These are phyloP conservation scores for Massarina eburnea DNA, from an alignment of 2,329 filamentous ascomycete genomes.

Conservation along the genomic window DNA sequence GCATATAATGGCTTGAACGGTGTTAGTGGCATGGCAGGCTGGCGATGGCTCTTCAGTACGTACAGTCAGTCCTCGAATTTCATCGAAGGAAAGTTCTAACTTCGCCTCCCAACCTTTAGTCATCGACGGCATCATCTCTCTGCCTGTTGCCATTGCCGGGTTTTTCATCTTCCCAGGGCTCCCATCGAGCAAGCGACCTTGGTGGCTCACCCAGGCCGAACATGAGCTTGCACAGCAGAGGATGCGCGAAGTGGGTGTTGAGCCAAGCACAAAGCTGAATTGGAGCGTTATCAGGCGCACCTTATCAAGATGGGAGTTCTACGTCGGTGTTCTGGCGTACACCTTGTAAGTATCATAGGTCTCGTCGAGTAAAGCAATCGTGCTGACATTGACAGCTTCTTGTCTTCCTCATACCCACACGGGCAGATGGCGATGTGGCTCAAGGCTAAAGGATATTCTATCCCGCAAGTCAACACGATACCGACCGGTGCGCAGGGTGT, in stretches of 20 bases:
- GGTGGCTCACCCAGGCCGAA: constrained; percentile 48
- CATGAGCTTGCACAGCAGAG: constrained; percentile 34
- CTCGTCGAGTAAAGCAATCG: no score
- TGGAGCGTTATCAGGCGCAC: constrained; percentile 51
- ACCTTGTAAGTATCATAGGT: constrained; percentile 43
- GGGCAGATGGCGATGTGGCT: constrained; percentile 58
- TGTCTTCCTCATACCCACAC: constrained; percentile 46
- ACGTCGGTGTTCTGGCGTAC: constrained; percentile 52
- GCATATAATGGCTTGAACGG: constrained; percentile 57
- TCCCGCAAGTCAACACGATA: constrained; percentile 54
- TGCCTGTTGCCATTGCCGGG: constrained; percentile 58
- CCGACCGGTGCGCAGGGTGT: constrained; percentile 54
- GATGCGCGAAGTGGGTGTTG: constrained; percentile 33
- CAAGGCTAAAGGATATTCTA: constrained; percentile 48
- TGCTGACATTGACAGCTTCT: constrained; percentile 19
- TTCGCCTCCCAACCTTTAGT: no score
- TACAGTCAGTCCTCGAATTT: no score
- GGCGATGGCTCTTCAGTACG: constrained; percentile 58
- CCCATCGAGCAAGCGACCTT: constrained; percentile 52
- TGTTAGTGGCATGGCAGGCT: constrained; percentile 52
- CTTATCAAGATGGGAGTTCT: constrained; percentile 55
- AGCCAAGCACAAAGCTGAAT: constrained; percentile 45
- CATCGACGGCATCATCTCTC: constrained; percentile 59
- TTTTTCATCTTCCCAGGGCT: constrained; percentile 58
- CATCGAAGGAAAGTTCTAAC: no score